Evolutionary conservation across 495 filamentous ascomycete species (phyloP).

Genomic region (Xylaria grammica): DNA sequence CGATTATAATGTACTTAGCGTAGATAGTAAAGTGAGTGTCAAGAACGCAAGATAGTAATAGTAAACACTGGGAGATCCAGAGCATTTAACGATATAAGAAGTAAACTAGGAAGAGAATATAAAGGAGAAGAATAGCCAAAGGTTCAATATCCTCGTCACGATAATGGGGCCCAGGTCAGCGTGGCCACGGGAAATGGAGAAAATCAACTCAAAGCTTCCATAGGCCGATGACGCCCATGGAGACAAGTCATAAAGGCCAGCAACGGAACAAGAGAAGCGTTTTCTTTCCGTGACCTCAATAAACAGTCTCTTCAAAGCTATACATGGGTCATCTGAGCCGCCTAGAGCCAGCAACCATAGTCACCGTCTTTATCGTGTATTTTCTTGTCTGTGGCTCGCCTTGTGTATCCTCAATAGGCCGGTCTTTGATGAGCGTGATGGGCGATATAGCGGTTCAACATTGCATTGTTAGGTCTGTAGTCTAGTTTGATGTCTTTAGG

Average conservation of each 20-base stretch:
- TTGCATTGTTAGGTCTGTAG: constrained; percentile 7
- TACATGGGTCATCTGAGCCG: background rate
- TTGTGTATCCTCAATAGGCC: background rate
- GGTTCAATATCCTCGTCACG: background rate
- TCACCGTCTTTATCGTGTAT: background rate
- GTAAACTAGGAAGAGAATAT: background rate
- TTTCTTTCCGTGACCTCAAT: background rate
- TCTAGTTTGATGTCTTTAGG: background rate
- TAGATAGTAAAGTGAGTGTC: background rate
- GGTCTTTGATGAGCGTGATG: background rate
- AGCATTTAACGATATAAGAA: background rate
- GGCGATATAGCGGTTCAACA: background rate
- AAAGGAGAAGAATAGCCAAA: background rate
- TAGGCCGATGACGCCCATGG: background rate
- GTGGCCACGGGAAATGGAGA: background rate
- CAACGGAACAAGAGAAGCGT: constrained; percentile 4
- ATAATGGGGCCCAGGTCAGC: background rate
- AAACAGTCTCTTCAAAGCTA: background rate
- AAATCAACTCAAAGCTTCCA: background rate
- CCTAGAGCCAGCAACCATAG: background rate
- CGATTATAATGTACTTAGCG: background rate
- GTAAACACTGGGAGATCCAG: background rate
- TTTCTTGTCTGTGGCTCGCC: background rate
- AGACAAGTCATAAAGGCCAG: background rate
- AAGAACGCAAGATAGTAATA: background rate